Evolutionary conservation across 768 basidiomycete species (phyloP).

Genomic region (Collybia sp.): DNA sequence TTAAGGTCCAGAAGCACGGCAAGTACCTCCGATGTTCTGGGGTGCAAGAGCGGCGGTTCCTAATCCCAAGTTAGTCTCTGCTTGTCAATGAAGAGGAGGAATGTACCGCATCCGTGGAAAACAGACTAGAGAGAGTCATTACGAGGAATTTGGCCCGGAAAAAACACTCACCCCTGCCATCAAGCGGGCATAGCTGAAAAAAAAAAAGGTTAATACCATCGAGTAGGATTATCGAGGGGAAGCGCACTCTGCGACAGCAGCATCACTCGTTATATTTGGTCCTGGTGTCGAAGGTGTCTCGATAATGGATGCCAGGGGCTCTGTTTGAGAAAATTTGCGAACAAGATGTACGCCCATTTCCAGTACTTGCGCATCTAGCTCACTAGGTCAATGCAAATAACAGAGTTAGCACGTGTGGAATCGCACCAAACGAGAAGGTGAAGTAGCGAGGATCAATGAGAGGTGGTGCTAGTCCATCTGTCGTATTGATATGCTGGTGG

Average conservation of each 20-base stretch:
- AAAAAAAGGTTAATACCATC: no score
- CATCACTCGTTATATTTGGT: no score
- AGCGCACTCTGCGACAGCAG: no score
- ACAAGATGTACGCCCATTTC: background rate
- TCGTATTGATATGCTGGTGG: background rate
- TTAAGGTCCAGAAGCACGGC: background rate
- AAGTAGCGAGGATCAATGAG: background rate
- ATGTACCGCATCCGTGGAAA: no score
- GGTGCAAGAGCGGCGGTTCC: background rate
- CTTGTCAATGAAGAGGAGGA: no score
- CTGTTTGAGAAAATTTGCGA: background rate
- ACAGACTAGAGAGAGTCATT: no score
- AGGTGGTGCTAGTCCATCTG: background rate
- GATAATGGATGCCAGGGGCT: background rate
- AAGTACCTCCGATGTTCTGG: background rate
- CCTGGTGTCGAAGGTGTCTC: no score
- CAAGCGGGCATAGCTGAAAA: no score
- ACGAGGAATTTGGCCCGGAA: no score
- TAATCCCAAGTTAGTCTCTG: background rate
- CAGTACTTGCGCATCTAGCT: background rate
- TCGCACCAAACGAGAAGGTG: background rate
- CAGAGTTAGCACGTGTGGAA: background rate
- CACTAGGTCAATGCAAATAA: background rate
- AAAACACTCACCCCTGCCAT: no score
- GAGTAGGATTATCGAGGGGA: no score